Evolutionary conservation across 2,329 filamentous ascomycete genomes (phyloP).

Genomic region (Pleomassaria siparia): DNA sequence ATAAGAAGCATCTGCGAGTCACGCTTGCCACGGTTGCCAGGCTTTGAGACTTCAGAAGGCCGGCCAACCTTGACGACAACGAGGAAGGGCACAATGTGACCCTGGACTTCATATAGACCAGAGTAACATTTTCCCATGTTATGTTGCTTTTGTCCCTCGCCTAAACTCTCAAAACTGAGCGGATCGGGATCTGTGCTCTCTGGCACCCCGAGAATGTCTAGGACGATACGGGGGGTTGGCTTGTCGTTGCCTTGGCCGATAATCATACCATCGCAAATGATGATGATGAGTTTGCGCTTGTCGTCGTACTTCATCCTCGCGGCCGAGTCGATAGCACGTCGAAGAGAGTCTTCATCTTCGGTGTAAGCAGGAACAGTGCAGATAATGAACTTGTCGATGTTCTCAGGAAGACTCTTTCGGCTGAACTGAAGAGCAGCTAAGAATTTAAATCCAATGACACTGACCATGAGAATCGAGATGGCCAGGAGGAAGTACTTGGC

Average conservation of each 20-base stretch:
- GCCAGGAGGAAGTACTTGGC: conserved; percentile 86
- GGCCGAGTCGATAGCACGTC: conserved; percentile 94
- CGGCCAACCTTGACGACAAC: conserved; percentile 96
- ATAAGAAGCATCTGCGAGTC: conserved; percentile 98
- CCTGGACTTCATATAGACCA: conserved; percentile 94
- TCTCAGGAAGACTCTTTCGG: conserved; percentile 87
- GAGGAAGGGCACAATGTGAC: conserved; percentile 96
- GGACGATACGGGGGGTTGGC: conserved; percentile 90
- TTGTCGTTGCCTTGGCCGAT: conserved; percentile 97
- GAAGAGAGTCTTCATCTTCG: conserved; percentile 95
- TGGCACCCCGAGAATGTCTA: conserved; percentile 94
- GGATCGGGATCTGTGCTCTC: conserved; percentile 94
- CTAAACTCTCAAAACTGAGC: conserved; percentile 92
- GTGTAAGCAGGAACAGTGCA: conserved; percentile 97
- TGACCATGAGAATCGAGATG: conserved; percentile 76
- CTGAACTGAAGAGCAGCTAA: conserved; percentile 93
- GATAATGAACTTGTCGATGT: conserved; percentile 97
- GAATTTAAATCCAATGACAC: conserved; percentile 93
- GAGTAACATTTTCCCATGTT: conserved; percentile 99
- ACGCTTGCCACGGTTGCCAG: conserved; percentile 98
- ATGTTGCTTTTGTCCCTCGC: conserved; percentile 94
- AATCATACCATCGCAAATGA: conserved; percentile 99
- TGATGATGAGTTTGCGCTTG: conserved; percentile 90
- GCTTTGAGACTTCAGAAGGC: conserved; percentile 67
- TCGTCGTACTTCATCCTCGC: conserved; percentile 97